A percentile compares a stretch with the other conserved stretches of the same genome.
Evolutionary conservation across 2,329 filamentous ascomycete species (phyloP).

Genomic region (Colletotrichum sp.): DNA sequence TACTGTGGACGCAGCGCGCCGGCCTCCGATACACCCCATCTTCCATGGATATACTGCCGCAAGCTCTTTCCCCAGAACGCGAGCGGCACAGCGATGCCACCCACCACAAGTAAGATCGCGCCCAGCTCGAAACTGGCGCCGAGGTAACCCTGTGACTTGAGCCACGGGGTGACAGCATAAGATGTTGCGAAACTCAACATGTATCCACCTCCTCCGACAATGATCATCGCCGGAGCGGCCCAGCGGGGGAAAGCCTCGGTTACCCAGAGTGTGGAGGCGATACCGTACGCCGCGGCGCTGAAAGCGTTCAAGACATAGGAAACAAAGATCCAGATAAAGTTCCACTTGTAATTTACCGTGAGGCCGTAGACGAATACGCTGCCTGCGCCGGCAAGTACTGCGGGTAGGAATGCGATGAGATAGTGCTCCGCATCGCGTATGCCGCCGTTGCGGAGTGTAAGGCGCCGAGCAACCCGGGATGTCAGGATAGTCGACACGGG

Average conservation of each 20-base stretch:
- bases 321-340: slow-evolving; percentile 14
- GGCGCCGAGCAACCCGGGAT: slow-evolving; percentile 24
- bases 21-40: slow-evolving; percentile 25
- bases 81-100: slow-evolving; percentile 25
- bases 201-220: slow-evolving; percentile 15
- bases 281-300: slow-evolving; percentile 22
- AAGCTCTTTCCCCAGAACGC: slow-evolving; percentile 31
- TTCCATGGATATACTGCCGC: slow-evolving; percentile 28
- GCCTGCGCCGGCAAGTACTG: slow-evolving; percentile 22
- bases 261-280: slow-evolving; percentile 29
- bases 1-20: slow-evolving; percentile 29
- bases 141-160: slow-evolving; percentile 12
- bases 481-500: slow-evolving; percentile 20
- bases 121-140: slow-evolving; percentile 22
- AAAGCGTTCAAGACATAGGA: slow-evolving; percentile 24
- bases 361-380: slow-evolving; percentile 25
- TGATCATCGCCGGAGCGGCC: slow-evolving; percentile 25
- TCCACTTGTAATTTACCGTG: slow-evolving; percentile 22
- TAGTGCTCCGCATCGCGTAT: slow-evolving; percentile 30
- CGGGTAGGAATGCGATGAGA: slow-evolving; percentile 26
- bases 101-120: slow-evolving; percentile 24
- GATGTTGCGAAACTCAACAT: slow-evolving; percentile 16
- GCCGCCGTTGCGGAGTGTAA: slow-evolving; percentile 27
- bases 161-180: slow-evolving; percentile 1
- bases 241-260: slow-evolving; percentile 30